phyloP scores from a whole-genome alignment of 257 asterid genomes.

The Misopates orontium region DNA sequence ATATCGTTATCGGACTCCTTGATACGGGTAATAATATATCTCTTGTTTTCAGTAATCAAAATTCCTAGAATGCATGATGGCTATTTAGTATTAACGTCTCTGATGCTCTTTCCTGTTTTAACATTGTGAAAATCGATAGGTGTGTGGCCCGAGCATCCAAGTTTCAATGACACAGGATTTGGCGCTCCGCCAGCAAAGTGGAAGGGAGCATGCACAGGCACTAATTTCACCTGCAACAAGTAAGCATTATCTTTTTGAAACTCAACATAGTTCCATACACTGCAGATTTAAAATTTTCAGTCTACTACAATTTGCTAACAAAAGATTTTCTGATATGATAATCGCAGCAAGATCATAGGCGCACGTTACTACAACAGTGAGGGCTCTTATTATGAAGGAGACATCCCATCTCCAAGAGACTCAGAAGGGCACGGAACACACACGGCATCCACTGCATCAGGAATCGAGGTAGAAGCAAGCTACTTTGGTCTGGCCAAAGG shows the following conservation, averaged over 20 bases:
- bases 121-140: slow-evolving; percentile 24
- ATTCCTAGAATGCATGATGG: background rate
- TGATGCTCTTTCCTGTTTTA: too few species aligned
- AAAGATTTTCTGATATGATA: background rate
- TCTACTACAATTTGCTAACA: background rate
- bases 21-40: slow-evolving; percentile 32
- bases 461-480: slow-evolving; percentile 48
- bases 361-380: slow-evolving; percentile 46
- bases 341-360: slow-evolving; percentile 48
- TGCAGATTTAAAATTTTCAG: background rate
- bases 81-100: too few species aligned
- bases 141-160: slow-evolving; percentile 69
- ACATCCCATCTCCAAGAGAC: slow-evolving; percentile 53
- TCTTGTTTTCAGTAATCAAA: background rate
- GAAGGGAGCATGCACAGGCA: slow-evolving; percentile 51
- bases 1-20: slow-evolving; percentile 39
- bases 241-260: slow-evolving; percentile 13
- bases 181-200: slow-evolving; percentile 59
- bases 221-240: slow-evolving; percentile 74
- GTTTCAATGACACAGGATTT: slow-evolving; percentile 48
- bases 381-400: slow-evolving; percentile 2
- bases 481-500: slow-evolving; percentile 56
- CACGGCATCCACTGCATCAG: slow-evolving; percentile 65
- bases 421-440: slow-evolving; percentile 66
- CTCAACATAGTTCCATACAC: background rate